A percentile compares a stretch with the other conserved stretches of the same genome.
These are phyloP conservation scores for Eutrema japonicum DNA, from an alignment of 345 rosid genomes.

Conservation along the genomic window DNA sequence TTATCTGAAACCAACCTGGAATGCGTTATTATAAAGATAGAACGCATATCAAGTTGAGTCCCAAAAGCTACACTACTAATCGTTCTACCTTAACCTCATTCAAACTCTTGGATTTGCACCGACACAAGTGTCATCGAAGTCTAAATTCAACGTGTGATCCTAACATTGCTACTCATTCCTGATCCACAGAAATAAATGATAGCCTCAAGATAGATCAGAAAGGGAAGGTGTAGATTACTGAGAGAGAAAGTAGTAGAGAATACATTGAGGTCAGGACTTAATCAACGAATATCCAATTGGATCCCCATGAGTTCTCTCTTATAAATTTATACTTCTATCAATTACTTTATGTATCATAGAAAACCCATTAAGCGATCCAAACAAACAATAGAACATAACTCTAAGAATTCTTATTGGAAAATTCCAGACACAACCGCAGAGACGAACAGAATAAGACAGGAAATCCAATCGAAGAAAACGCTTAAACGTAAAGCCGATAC, in stretches of 20 bases:
- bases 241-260: neutral
- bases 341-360: neutral
- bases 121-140: conserved; percentile 7
- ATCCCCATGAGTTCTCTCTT: neutral
- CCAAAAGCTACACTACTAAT: neutral
- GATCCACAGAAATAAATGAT: conserved; percentile 3
- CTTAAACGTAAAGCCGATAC: neutral
- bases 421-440: neutral
- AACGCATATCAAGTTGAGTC: conserved; percentile 16
- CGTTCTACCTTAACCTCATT: neutral
- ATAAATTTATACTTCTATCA: neutral
- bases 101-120: conserved; percentile 18
- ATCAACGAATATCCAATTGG: conserved; percentile 5
- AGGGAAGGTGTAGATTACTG: neutral
- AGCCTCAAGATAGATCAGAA: neutral
- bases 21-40: neutral
- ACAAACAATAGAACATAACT: neutral
- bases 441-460: neutral
- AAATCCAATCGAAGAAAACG: conserved; percentile 4
- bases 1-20: neutral
- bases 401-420: neutral
- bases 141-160: conserved; percentile 1
- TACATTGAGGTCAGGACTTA: neutral
- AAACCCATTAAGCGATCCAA: neutral
- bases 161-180: conserved; percentile 11